Conservation (phyloP, 164 flowering plant species). For the Macadamia integrifolia region DNA sequence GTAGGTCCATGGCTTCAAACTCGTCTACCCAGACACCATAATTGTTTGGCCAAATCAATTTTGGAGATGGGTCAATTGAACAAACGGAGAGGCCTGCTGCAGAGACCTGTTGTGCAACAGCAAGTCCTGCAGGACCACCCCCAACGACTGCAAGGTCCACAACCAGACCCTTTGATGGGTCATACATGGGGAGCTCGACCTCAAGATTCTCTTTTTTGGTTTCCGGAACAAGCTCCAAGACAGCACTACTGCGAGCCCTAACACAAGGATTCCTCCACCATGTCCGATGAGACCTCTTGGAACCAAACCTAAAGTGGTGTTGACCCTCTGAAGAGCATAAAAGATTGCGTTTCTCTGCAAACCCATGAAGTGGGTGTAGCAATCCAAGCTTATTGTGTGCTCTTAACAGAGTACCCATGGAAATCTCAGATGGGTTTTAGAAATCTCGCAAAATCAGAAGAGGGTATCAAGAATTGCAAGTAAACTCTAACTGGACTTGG, state of each 20-base stretch:
- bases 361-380: slow-evolving; percentile 47
- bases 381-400: slow-evolving; percentile 61
- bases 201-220: slow-evolving; percentile 78
- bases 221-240: slow-evolving; percentile 84
- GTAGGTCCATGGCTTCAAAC: slow-evolving; percentile 19
- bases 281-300: slow-evolving; percentile 23
- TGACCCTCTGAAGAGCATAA: slow-evolving; percentile 34
- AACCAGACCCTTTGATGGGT: slow-evolving; percentile 54
- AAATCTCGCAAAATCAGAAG: neutral
- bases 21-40: slow-evolving; percentile 99
- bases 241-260: slow-evolving; percentile 49
- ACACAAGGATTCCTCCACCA: slow-evolving; percentile 26
- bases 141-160: slow-evolving; percentile 82
- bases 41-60: slow-evolving; percentile 83
- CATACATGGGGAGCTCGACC: slow-evolving; percentile 77
- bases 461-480: too few relatives aligned
- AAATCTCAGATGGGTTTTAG: slow-evolving; percentile 9
- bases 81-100: slow-evolving; percentile 86
- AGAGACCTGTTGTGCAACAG: too few relatives aligned
- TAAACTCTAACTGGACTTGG: too few relatives aligned
- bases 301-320: slow-evolving; percentile 22
- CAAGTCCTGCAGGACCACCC: slow-evolving; percentile 33
- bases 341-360: slow-evolving; percentile 36
- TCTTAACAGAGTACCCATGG: slow-evolving; percentile 72
- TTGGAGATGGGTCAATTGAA: slow-evolving; percentile 78